Percentiles rank a stretch among this genome's conserved stretches.
Evolutionary conservation across 2,329 filamentous ascomycete species (phyloP).

Genomic region (Endoconidiophora polonica): DNA sequence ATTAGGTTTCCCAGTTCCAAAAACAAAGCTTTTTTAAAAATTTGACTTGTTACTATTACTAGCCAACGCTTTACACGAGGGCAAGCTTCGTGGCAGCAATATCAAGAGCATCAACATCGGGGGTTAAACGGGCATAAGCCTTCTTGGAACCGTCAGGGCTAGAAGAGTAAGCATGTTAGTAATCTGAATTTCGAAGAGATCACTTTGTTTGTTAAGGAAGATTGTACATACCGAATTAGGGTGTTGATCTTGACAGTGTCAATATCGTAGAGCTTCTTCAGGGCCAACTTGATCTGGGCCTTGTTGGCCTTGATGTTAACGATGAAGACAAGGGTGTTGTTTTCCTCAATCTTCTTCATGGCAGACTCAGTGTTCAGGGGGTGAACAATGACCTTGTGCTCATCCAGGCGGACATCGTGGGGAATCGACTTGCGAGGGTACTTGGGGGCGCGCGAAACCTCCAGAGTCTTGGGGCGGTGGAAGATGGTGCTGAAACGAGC

Average conservation of each 20-base stretch:
- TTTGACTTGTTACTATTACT: slow-evolving; percentile 10
- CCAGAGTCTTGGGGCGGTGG: slow-evolving; percentile 93
- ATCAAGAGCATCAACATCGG: slow-evolving; percentile 95
- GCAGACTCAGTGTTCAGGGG: slow-evolving; percentile 98
- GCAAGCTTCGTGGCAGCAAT: slow-evolving; percentile 98
- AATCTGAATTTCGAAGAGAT: neutral
- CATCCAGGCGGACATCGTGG: slow-evolving; percentile 79
- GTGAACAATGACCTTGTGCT: slow-evolving; percentile 95
- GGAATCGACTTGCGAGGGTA: slow-evolving; percentile 94
- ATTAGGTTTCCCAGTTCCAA: slow-evolving; percentile 10
- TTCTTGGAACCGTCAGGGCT: slow-evolving; percentile 97
- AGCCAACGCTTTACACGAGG: slow-evolving; percentile 57
- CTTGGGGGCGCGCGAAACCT: slow-evolving; percentile 79
- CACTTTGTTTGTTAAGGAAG: slow-evolving; percentile 13
- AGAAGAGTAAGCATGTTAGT: slow-evolving; percentile 14
- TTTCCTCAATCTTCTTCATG: slow-evolving; percentile 99
- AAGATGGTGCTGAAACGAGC: slow-evolving; percentile 85
- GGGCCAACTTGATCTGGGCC: slow-evolving; percentile 93
- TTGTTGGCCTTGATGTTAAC: slow-evolving; percentile 98
- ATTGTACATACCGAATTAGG: slow-evolving; percentile 61
- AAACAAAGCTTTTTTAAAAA: slow-evolving; percentile 11
- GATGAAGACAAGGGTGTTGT: slow-evolving; percentile 99
- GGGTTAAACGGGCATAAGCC: slow-evolving; percentile 88
- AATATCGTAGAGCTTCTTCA: slow-evolving; percentile 99
- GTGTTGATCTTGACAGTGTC: slow-evolving; percentile 99